Base-by-base conservation (phyloP, 2,329 filamentous ascomycete species). In the Fusarium paranaense region DNA sequence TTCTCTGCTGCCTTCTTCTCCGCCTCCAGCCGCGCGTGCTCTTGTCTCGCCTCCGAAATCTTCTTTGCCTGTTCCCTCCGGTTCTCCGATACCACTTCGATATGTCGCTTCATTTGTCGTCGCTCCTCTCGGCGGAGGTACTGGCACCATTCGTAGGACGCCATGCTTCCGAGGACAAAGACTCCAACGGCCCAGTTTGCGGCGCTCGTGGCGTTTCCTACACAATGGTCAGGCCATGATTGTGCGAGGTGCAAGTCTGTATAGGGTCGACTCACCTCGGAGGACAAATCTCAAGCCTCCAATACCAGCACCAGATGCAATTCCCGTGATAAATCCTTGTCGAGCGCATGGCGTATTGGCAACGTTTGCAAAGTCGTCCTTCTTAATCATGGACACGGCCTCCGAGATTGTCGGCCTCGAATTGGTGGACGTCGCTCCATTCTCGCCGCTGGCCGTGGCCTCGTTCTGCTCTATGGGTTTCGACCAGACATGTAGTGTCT, bases 171-270 rank as follows among this genome's bases (percentile, higher is more conserved):
- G 22, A 93, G 80, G 27, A 92, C 86, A 81, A 97, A 97, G 38
- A 90, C 87, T 8, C 91, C 94, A 7, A 97, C 95, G 0, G 95
- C 95, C 93, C 94, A 97, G 79, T 97, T 97, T 38, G 93, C 92
- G 1, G 94, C 90, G 78, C 89, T 81, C 25, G 74, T 62, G 3
- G 78, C 76, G 38, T 80, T 82, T 33, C 82, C 82, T 83, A n/a
- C 5, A 45, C 9, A 50, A 35, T 30, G 30, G 50, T 79, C 64
- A 78, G 73, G 45, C 60, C 40, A 35, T 52, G 58, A 22, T 32
- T 32, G 11, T 38, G 56, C 40, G 27, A 45, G 8, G 14, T 13
- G 9, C 32, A 42, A 38, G 30, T 58, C 25, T 20, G 22, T 33
- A n/a, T n/a, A 20, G 40, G 18, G 32, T 56, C 67, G 72, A 80